Evolutionary conservation across 2,329 filamentous ascomycete species (phyloP), one percentile per base, ranked within the genome.

Genomic region (Emericellopsis atlantica): DNA sequence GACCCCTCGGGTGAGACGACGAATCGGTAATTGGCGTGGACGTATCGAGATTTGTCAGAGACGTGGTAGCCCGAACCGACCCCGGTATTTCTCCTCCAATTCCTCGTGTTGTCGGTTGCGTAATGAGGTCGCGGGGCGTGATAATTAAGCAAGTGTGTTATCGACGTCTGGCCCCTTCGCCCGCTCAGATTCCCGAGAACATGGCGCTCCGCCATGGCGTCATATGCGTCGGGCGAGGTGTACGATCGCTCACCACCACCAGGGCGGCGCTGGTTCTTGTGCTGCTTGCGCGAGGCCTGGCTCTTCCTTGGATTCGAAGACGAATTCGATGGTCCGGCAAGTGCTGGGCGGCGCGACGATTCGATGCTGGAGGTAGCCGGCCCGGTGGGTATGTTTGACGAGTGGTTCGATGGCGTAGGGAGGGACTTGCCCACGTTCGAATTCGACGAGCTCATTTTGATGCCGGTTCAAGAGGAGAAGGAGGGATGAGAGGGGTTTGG

Each of bases 21-120:
- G 58, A 98, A 98, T 42, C 92, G 83, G 57, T 98, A 98, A 60
- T 98, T 98, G 48, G 92, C 88, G 59, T 98, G 89, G 14, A 98
- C 74, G 43, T 73, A 90, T 70, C 84, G 80, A 43, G 89, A 84
- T 65, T 96, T 96, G 61, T 98, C 92, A 35, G 80, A 76, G 12
- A 86, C 79, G 60, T 95, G 88, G 59, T 95, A 85, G 22, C 89
- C 88, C 31, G 88, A 95, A 4, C 89, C 87, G 33, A 85, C 69
- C 0, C 87, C 87, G 82, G 81, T 79, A 58, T 85, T 83, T 41
- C 84, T 73, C 43, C 84, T 76, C 51, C 75, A 71, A 31, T 76
- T 70, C 45, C 74, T 69, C 32, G 70, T 65, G 45, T 70, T 64
- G 39, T 66, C 60, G 48, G 69, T 60, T 42, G 70, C 64, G 58